Percentiles rank a stretch among this genome's conserved stretches.
Conservation (phyloP, 2,329 filamentous ascomycete species). For the Cercospora nicotianae region DNA sequence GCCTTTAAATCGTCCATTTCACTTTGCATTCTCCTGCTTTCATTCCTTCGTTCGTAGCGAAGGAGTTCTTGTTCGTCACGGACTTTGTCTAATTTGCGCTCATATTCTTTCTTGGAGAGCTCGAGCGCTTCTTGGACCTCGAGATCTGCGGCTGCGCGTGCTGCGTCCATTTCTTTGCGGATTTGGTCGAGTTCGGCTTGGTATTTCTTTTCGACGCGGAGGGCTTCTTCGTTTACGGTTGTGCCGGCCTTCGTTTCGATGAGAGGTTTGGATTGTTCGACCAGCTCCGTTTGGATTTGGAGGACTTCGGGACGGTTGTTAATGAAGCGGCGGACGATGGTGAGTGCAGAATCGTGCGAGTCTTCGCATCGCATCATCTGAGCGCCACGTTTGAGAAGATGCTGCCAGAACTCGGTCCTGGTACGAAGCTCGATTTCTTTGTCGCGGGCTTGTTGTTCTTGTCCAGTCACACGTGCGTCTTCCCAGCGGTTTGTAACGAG, state of each 20-base stretch:
- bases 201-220: neutral
- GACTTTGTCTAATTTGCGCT: neutral
- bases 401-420: neutral
- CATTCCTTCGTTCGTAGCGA: neutral
- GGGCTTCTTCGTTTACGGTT: neutral
- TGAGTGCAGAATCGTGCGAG: neutral
- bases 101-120: neutral
- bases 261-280: neutral
- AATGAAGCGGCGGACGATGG: neutral
- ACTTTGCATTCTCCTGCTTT: neutral
- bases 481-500: conserved; percentile 42
- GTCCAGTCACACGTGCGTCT: neutral
- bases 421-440: neutral
- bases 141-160: neutral
- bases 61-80: neutral
- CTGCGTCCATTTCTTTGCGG: neutral
- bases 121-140: neutral
- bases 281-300: neutral
- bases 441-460: neutral
- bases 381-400: neutral
- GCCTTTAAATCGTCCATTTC: neutral
- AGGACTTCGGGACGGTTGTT: neutral
- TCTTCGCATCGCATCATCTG: neutral
- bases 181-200: neutral
- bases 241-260: neutral